Evolutionary conservation across 208 protist species (phyloP), one percentile per base, ranked within the genome.

Genomic region (Sergeia podlipaevii): DNA sequence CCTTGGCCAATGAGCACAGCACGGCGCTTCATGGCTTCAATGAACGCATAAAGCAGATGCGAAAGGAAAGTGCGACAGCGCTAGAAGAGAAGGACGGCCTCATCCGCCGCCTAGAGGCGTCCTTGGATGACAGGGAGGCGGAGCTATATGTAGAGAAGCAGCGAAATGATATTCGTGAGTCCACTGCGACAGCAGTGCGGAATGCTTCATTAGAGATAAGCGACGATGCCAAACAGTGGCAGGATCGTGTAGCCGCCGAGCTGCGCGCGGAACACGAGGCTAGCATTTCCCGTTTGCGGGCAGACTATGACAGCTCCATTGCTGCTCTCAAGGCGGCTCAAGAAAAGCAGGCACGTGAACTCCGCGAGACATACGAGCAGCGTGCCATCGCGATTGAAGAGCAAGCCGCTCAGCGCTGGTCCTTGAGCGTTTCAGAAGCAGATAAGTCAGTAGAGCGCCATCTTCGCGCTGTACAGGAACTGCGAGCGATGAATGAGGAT

Each of bases 51-150:
- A 42, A 65, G 28, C 43, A 41, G n/a, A 37, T 80, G 36, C 67
- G 77, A 49, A 36, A 48, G 10, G 65, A 76, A 46, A 79, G 61
- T 38, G 60, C 63, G 0, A 52, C 8, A 3, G 17, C 65, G 8
- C 64, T 86, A 18, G 43, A 41, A 2, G 42, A 33, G 17, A 48
- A 71, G 24, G 74, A 79, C 33, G 39, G 30, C 1, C 63, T 73
- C 34, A 52, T 79, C 45, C 38, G 23, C 0, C 34, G 54, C 10
- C 26, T 66, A 0, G 46, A 54, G 26, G 57, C 44, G 3, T 4
- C 24, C 7, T 48, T 41, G 45, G 55, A 46, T 6, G 47, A 46
- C 4, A 52, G 46, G 34, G 62, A 69, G 18, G 68, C 68, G 7
- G 57, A 54, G 29, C 30, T 64, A n/a, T n/a, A n/a, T n/a, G 24